These are phyloP conservation scores for Ichthyophthirius multifiliis DNA, from an alignment of 169 alveolate species.

Conservation along the genomic window DNA sequence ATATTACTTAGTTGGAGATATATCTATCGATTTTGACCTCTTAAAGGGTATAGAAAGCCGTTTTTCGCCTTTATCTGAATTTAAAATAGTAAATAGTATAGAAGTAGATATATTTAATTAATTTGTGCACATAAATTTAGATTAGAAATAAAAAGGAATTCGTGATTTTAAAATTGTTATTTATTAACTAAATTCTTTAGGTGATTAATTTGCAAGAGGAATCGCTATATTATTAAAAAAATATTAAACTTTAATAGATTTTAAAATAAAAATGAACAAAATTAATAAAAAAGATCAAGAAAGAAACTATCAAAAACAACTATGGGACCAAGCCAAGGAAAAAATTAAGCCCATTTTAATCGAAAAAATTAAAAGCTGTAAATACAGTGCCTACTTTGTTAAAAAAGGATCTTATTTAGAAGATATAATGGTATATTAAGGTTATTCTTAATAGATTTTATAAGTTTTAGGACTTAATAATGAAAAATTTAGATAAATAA, in stretches of 20 bases:
- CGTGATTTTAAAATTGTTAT: not conserved
- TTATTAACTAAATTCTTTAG: not conserved
- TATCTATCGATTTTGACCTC: not conserved
- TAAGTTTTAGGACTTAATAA: not conserved
- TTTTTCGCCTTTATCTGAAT: constrained; percentile 2
- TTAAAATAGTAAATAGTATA: not conserved
- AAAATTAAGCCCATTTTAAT: not conserved
- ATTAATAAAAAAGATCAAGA: not conserved
- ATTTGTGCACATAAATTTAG: not conserved
- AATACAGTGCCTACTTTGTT: not conserved
- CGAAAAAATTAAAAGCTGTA: not conserved
- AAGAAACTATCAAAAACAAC: not conserved
- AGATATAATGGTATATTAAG: not conserved
- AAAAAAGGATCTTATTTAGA: constrained; percentile 4
- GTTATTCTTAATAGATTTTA: not conserved
- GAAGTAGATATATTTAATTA: not conserved
- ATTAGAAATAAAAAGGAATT: not conserved
- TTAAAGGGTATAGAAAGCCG: not conserved
- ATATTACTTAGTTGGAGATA: not conserved
- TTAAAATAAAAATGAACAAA: not conserved
- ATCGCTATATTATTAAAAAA: not conserved
- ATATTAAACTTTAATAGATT: not conserved
- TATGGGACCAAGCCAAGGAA: constrained; percentile 4
- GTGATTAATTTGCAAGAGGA: not conserved
- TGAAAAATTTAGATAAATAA: not conserved